Evolutionary conservation across 306 rosid species (phyloP), one percentile per base, ranked within the genome.

Genomic region (Parietaria judaica): DNA sequence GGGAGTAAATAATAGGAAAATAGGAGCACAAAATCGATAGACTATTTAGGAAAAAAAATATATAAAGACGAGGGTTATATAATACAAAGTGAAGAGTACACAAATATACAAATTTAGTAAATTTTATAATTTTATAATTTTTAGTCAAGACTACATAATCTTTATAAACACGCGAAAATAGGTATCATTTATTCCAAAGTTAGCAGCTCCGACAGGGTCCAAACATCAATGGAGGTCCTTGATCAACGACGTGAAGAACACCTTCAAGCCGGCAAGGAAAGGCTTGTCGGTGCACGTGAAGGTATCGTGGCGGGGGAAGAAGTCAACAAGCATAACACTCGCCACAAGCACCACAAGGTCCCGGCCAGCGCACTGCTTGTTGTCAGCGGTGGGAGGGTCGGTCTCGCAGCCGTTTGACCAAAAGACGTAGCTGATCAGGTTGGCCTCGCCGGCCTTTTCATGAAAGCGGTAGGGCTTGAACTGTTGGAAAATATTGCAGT

Each of bases 381-480:
- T 72, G 63, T 82, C 88, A 3, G 65, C 58, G 47, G 77, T 67
- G 2, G 88, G 63, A 54, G 63, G 74, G 3, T 84, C 85, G 8
- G 76, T 78, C 78, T 87, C 52, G 15, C 65, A 11, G 7, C 88
- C 94, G 3, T 85, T 85, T 4, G 94, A 75, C 89, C 84, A 85
- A 0, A 65, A 51, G 41, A 82, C 84, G 46, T 85, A 66, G 54
- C 43, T 72, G 7, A 39, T n/a, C n/a, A 44, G 6, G 14, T 82
- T 5, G 62, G 58, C 78, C 49, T 76, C 94, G 0, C 0, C 61
- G 74, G 17, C 76, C 65, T 75, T 1, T 71, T 61, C 14, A 73
- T 73, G 3, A 67, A 60, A 23, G 31, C 31, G 31, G 4, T 84
- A 84, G 5, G 84, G 51, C 72, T 61, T 78, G 0, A 78, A n/a